Conservation (phyloP, 1,284 basidiomycete genomes). For the Ustilago xerochloae region DNA sequence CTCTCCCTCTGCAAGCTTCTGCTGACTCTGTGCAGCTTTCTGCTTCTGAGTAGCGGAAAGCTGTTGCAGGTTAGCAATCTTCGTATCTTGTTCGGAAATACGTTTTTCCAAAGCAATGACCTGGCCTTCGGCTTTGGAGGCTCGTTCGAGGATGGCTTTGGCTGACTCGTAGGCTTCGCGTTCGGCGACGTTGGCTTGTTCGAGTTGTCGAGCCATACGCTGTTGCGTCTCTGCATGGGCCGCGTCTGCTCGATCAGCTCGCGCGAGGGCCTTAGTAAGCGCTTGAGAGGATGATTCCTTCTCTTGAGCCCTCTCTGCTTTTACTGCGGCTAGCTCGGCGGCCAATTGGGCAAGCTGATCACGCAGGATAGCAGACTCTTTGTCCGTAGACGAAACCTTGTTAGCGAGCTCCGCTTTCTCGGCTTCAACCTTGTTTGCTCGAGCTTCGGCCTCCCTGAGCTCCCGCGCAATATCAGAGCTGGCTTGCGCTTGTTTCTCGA, state of each 20-base stretch:
- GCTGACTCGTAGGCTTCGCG: slow-evolving; percentile 40
- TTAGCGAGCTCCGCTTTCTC: slow-evolving; percentile 8
- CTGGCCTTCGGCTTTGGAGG: slow-evolving; percentile 54
- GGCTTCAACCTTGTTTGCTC: slow-evolving; percentile 10
- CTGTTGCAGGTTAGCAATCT: slow-evolving; percentile 55
- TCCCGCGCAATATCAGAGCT: slow-evolving; percentile 3
- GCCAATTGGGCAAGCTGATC: slow-evolving; percentile 40
- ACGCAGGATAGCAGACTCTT: slow-evolving; percentile 34
- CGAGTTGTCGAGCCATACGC: slow-evolving; percentile 15
- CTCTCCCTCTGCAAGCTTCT: slow-evolving; percentile 55
- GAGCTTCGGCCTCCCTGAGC: slow-evolving; percentile 25
- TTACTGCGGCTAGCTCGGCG: slow-evolving; percentile 25
- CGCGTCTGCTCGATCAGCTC: slow-evolving; percentile 37
- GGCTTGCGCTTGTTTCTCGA: slow-evolving; percentile 19
- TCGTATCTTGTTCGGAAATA: slow-evolving; percentile 52
- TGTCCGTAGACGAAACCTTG: slow-evolving; percentile 5
- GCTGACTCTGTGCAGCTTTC: slow-evolving; percentile 55
- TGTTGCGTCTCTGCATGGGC: slow-evolving; percentile 23
- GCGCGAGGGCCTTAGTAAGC: slow-evolving; percentile 37
- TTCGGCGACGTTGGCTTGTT: slow-evolving; percentile 30
- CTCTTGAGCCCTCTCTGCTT: slow-evolving; percentile 36
- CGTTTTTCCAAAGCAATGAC: slow-evolving; percentile 49
- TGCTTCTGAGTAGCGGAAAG: slow-evolving; percentile 61
- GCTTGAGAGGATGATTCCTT: slow-evolving; percentile 36
- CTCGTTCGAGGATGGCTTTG: slow-evolving; percentile 32